phyloP scores from a whole-genome alignment of 1,284 basidiomycete genomes.

The Vanrija humicola region DNA sequence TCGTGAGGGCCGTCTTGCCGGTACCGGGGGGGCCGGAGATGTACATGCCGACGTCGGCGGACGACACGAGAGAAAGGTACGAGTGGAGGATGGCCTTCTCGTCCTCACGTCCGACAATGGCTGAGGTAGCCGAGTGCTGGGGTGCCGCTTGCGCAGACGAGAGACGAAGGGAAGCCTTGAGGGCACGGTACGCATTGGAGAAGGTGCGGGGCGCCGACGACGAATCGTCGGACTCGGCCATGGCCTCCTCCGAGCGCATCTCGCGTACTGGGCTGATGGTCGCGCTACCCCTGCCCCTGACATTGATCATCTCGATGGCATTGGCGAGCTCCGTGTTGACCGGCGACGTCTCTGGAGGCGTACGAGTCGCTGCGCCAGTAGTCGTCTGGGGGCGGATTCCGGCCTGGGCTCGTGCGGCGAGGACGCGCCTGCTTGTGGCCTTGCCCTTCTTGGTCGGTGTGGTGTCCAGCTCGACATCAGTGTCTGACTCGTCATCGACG shows the following conservation, averaged over 20 bases:
- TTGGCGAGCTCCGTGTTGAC: constrained; percentile 2
- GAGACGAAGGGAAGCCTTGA: constrained; percentile 42
- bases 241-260: neutral
- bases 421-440: constrained; percentile 9
- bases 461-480: no score
- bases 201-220: neutral
- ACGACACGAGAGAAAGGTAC: constrained; percentile 32
- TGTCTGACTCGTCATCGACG: constrained; percentile 11
- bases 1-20: constrained; percentile 49
- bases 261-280: no score
- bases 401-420: neutral
- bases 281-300: neutral
- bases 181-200: constrained; percentile 41
- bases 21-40: constrained; percentile 50
- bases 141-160: constrained; percentile 22
- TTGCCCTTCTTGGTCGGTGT: constrained; percentile 27
- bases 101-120: constrained; percentile 41
- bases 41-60: constrained; percentile 40
- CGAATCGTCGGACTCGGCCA: neutral
- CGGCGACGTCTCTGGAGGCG: constrained; percentile 37
- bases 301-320: constrained; percentile 9
- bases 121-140: constrained; percentile 1
- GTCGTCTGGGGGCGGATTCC: neutral
- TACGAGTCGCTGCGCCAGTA: constrained; percentile 15
- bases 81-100: constrained; percentile 36